These are phyloP conservation scores for Didymella pinodella DNA, from an alignment of 2,329 filamentous ascomycete genomes.

Conservation along the genomic window DNA sequence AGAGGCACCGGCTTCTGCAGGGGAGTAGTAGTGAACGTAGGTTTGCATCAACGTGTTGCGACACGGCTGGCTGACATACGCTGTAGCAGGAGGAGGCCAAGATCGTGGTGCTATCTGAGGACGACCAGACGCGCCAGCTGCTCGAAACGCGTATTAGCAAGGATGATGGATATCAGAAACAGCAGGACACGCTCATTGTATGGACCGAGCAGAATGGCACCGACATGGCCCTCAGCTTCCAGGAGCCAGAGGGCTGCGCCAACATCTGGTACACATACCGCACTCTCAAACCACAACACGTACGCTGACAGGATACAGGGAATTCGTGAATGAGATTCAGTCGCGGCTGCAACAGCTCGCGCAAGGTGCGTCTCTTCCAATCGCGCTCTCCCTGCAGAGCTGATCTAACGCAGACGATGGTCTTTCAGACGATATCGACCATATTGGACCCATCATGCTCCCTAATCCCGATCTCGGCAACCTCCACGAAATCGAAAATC, in stretches of 20 bases:
- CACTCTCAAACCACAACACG: slow-evolving; percentile 3
- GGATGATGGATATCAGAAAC: slow-evolving; percentile 97
- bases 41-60: slow-evolving; percentile 43
- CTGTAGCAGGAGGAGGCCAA: slow-evolving; percentile 78
- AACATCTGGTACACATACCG: slow-evolving; percentile 76
- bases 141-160: slow-evolving; percentile 90
- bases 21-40: slow-evolving; percentile 76
- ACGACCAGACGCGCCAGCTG: slow-evolving; percentile 81
- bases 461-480: slow-evolving; percentile 83
- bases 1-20: slow-evolving; percentile 95
- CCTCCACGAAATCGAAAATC: slow-evolving; percentile 82
- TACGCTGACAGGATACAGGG: slow-evolving; percentile 64
- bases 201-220: slow-evolving; percentile 93
- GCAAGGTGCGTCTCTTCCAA: slow-evolving; percentile 61
- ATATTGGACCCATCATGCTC: slow-evolving; percentile 73
- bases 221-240: slow-evolving; percentile 98
- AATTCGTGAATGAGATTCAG: slow-evolving; percentile 88
- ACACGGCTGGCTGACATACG: slow-evolving; percentile 54
- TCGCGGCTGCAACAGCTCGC: slow-evolving; percentile 71
- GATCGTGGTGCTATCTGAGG: slow-evolving; percentile 92
- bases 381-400: slow-evolving; percentile 16
- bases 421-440: slow-evolving; percentile 86
- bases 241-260: slow-evolving; percentile 93
- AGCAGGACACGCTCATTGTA: slow-evolving; percentile 98
- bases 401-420: slow-evolving; percentile 71